Conservation (phyloP, 805 yeast genomes). For the Zygotorulaspora florentina region DNA sequence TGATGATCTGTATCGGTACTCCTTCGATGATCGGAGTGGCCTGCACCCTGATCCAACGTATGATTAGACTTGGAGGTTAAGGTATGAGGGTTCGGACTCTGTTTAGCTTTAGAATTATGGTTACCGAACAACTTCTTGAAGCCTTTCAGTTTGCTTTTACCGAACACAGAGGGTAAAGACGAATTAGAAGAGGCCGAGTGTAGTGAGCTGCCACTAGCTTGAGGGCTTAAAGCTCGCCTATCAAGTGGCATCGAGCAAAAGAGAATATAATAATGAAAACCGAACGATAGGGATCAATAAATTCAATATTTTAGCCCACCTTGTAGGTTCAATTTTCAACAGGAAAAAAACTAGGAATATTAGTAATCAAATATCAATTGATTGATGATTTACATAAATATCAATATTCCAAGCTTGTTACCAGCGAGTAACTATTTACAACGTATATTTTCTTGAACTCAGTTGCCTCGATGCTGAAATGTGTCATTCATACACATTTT, state of each 20-base stretch:
- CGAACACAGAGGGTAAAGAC: conserved; percentile 10
- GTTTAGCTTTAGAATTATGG: conserved; percentile 2
- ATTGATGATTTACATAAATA: neutral
- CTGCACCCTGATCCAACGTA: conserved; percentile 4
- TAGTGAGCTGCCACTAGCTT: conserved; percentile 9
- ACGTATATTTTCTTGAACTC: neutral
- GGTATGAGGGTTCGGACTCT: neutral
- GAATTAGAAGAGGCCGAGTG: conserved; percentile 11
- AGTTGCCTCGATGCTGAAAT: no score
- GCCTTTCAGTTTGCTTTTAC: conserved; percentile 10
- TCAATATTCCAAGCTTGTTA: neutral
- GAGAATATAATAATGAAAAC: no score
- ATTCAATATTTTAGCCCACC: neutral
- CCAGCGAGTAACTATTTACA: neutral
- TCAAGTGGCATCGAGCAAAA: conserved; percentile 7
- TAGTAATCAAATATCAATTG: no score
- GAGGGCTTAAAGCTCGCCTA: conserved; percentile 6
- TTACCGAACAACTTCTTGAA: conserved; percentile 12
- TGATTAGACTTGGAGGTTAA: neutral
- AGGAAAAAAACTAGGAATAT: no score
- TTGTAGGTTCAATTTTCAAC: neutral
- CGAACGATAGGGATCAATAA: neutral
- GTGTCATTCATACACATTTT: no score
- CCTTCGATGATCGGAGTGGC: conserved; percentile 3
- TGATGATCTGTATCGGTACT: conserved; percentile 4